These are phyloP conservation scores for Gonapodya prolifera DNA, from an alignment of 192 early-diverging fungal genomes.

Conservation along the genomic window DNA sequence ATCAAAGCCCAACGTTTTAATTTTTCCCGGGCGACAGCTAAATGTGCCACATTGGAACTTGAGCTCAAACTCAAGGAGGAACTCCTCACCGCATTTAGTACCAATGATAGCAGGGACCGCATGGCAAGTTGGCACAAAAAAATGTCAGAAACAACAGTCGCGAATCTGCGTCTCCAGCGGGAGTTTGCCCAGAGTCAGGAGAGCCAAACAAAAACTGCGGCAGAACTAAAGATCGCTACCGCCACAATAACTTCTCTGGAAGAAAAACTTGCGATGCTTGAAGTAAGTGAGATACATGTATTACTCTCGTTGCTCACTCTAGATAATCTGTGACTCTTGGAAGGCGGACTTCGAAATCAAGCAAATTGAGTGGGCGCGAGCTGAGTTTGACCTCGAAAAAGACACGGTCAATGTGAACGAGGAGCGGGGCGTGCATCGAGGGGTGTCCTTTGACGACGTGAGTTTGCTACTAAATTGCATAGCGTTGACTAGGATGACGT, in stretches of 20 bases:
- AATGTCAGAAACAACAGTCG: conserved; percentile 20
- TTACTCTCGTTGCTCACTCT: not conserved
- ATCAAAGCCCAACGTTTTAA: not conserved
- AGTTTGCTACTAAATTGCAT: too few relatives aligned
- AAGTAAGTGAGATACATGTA: not conserved
- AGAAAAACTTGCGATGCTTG: conserved; percentile 11
- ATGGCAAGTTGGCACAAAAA: conserved; percentile 35
- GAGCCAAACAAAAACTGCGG: conserved; percentile 12
- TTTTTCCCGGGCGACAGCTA: conserved; percentile 13
- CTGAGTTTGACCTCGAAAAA: conserved; percentile 27
- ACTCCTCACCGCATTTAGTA: conserved; percentile 21
- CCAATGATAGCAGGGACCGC: conserved; percentile 12
- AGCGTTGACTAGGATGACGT: too few relatives aligned
- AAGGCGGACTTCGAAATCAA: conserved; percentile 15
- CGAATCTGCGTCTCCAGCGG: conserved; percentile 21
- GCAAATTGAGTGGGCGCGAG: conserved; percentile 33
- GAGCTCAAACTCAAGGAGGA: conserved; percentile 14
- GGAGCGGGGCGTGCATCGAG: conserved; percentile 30
- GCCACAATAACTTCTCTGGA: conserved; percentile 14
- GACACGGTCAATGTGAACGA: conserved; percentile 20
- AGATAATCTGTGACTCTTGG: not conserved
- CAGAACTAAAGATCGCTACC: conserved; percentile 13
- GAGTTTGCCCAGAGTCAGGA: conserved; percentile 17
- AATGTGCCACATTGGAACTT: conserved; percentile 17
- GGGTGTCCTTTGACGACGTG: conserved; percentile 21